Base-by-base conservation (phyloP, 2,329 filamentous ascomycete genomes). In the Aureobasidium sp. region DNA sequence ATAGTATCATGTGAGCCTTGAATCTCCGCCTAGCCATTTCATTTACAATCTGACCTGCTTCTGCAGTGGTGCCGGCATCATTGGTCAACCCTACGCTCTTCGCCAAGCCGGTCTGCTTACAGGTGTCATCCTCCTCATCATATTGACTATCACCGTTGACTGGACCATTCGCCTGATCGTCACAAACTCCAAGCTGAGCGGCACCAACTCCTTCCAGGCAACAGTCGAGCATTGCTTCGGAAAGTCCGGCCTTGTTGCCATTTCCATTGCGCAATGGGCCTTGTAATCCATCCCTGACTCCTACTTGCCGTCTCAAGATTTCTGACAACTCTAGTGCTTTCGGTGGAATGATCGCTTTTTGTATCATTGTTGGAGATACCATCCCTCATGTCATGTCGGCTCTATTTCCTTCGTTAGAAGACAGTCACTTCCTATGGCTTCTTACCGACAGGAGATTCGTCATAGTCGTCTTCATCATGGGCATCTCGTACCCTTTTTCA, bases 151-250 rank as follows among this genome's bases (percentile, higher is more conserved):
- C 29, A 85, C 90, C 2, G 85, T 99, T 61, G 94, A 99, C 79
- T 99, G 94, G 94, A 99, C 94, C 4, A 97, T 99, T 67, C 87
- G 91, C 49, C 82, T 99, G 65, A 97, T 99, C 70, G 94, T 99
- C 66, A 86, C 97, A 75, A 99, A 99, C 76, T 95, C 90, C 73
- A 99, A 99, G 79, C 81, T 99, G 67, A 96, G 90, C 74, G 94
- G 94, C 48, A 89, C 91, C 61, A 89, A 91, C 74, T 95, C 89
- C 61, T 99, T 97, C 72, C 94, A 99, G 77, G 89, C 91, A 42
- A 99, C 94, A 0, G 91, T 99, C 71, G 88, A 97, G 76, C 86
- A 93, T 75, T 99, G 94, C 77, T 99, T 96, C 76, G 94, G 94
- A 6, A 87, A 85, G 69, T 82, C 87, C 21, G 94, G 94, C 0